phyloP scores from a whole-genome alignment of 192 early-diverging fungal species.

The Martensiomyces pterosporus region DNA sequence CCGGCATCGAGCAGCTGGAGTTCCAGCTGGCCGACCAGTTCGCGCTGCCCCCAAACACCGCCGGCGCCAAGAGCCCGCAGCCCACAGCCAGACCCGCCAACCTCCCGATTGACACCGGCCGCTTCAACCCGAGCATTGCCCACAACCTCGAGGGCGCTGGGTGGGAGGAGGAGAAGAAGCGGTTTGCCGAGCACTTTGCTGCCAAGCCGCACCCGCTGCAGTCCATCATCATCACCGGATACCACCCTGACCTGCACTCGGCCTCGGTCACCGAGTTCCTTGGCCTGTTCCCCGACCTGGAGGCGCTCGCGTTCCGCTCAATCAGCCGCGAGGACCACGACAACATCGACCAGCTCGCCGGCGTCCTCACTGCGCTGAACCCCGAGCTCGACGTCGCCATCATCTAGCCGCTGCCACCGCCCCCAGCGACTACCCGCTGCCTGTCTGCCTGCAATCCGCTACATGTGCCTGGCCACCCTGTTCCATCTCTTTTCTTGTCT shows the following conservation, averaged over 20 bases:
- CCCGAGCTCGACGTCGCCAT: constrained; percentile 42
- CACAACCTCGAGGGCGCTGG: constrained; percentile 40
- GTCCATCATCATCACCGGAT: constrained; percentile 37
- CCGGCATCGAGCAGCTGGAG: constrained; percentile 46
- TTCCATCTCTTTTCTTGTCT: too few relatives aligned
- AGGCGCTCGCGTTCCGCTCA: constrained; percentile 33
- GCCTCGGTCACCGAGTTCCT: constrained; percentile 39
- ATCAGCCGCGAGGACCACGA: constrained; percentile 44
- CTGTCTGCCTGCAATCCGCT: too few relatives aligned
- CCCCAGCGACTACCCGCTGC: too few relatives aligned
- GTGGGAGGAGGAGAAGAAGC: constrained; percentile 38
- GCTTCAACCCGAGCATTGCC: constrained; percentile 5
- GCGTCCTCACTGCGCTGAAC: constrained; percentile 43
- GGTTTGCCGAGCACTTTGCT: constrained; percentile 27
- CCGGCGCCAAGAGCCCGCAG: background rate
- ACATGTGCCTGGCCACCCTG: too few relatives aligned
- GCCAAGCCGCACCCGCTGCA: constrained; percentile 40
- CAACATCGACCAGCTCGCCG: constrained; percentile 47
- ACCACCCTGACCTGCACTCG: constrained; percentile 44
- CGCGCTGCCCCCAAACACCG: constrained; percentile 9
- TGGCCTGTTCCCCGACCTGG: constrained; percentile 43
- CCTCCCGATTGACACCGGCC: constrained; percentile 2
- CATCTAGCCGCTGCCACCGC: constrained; percentile 13
- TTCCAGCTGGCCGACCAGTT: constrained; percentile 40
- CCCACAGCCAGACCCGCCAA: background rate